Evolutionary conservation across 108 stramenopile species (phyloP), one percentile per base, ranked within the genome.

Genomic region (Epithemia pelagica): DNA sequence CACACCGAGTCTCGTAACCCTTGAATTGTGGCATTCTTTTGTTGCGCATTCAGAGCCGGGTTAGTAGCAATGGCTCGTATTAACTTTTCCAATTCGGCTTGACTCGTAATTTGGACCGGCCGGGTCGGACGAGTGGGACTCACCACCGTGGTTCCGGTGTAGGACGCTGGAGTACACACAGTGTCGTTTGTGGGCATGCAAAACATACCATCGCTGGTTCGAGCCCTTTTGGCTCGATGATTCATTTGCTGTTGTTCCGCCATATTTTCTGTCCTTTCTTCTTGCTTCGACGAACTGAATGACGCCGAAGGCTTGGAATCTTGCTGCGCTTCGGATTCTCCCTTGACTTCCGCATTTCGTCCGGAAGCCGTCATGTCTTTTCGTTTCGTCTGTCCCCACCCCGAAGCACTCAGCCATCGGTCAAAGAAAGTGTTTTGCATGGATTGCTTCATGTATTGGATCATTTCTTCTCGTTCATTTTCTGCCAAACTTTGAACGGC

Each of bases 351-450:
- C 37, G 37, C 10, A 15, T 46, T 46, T n/a, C n/a, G n/a, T 5
- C 37, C 5, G 15, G 37, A 46, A 46, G 37, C 37, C 21, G 56
- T 58, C n/a, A n/a, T n/a, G n/a, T n/a, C n/a, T n/a, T n/a, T n/a
- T n/a, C n/a, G n/a, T n/a, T n/a, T n/a, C 1, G 67, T 58, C 25
- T 70, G 62, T 64, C 82, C 81, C 90, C 90, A 89, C 21, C 89
- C 94, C 30, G 79, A 77, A 89, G 86, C 90, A 57, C 72, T 71
- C 51, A 95, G 70, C 94, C 94, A 95, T 23, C 82, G 78, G 31
- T 95, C 94, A 67, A 95, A 95, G 64, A 92, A 95, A 0, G 94
- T 95, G 1, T 90, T 90, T 29, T 78, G 80, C 94, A 92, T 92
- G 52, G 90, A 88, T 62, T 90, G 86, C 64, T 91, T 92, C 91